phyloP scores from a whole-genome alignment of 768 basidiomycete species.

The Lactifluus volemus region DNA sequence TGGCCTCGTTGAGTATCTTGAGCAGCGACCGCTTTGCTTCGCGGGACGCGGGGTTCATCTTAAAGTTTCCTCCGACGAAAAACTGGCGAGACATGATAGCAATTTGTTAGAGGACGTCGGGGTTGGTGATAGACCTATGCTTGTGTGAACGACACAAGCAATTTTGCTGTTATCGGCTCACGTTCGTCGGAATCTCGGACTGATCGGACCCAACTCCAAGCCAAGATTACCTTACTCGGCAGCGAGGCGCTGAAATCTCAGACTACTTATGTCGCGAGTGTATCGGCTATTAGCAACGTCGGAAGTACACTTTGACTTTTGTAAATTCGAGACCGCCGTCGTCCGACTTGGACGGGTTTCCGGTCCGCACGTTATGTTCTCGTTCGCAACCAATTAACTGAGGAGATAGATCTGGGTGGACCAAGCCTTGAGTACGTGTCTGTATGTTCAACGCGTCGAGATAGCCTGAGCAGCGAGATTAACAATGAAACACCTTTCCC shows the following conservation, averaged over 20 bases:
- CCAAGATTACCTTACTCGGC: not conserved
- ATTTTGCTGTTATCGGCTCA: not conserved
- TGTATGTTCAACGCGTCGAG: not conserved
- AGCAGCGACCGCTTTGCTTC: conserved; percentile 59
- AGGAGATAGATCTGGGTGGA: not conserved
- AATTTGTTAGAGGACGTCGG: not conserved
- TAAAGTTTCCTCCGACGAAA: conserved; percentile 98
- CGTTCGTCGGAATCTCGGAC: conserved; percentile 6
- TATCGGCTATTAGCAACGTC: not conserved
- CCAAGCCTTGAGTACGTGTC: not conserved
- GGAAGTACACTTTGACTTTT: not conserved
- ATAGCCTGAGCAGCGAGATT: not conserved
- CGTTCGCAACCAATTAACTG: not conserved
- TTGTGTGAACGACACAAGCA: not conserved
- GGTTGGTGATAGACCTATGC: not conserved
- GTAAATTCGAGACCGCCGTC: not conserved
- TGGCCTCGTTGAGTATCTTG: conserved; percentile 64
- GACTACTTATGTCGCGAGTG: not conserved
- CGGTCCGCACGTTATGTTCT: not conserved
- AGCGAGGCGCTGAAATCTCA: not conserved
- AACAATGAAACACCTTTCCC: too few species aligned
- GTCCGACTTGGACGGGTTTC: not conserved
- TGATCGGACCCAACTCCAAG: not conserved
- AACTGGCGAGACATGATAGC: conserved; percentile 65
- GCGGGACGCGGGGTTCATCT: conserved; percentile 79